A percentile compares a stretch with the other conserved stretches of the same genome.
Conservation (phyloP, 1,139 yeast genomes). For the Debaryomyces psychrophilus region DNA sequence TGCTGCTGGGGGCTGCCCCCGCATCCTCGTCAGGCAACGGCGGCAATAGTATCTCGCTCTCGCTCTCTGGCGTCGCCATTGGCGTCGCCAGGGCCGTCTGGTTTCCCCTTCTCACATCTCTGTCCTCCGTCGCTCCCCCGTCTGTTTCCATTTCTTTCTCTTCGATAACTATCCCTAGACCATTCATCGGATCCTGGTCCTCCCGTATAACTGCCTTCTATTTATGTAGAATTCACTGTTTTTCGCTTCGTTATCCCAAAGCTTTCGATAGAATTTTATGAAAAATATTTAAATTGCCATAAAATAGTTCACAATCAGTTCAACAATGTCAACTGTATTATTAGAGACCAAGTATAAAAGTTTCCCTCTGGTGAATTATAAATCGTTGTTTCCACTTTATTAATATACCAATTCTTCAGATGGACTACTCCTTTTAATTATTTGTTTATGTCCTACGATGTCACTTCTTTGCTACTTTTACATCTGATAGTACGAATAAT, state of each 20-base stretch:
- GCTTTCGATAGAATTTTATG: background rate
- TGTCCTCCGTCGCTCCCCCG: background rate
- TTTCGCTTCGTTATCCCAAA: background rate
- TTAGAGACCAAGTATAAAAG: background rate
- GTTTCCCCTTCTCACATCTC: background rate
- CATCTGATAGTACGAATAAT: background rate
- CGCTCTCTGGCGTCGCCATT: constrained; percentile 11
- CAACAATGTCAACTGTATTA: background rate
- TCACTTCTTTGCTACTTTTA: background rate
- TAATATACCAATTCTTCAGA: background rate
- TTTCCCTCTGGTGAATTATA: background rate
- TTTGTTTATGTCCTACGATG: background rate
- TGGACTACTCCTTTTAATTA: background rate
- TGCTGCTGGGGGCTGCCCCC: background rate
- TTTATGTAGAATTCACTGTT: background rate
- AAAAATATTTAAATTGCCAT: background rate
- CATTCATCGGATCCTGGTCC: constrained; percentile 22
- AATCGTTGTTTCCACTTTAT: background rate
- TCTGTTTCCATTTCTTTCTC: constrained; percentile 20
- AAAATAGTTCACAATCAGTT: background rate
- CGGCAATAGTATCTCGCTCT: constrained; percentile 38
- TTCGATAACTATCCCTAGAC: constrained; percentile 39
- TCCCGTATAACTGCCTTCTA: background rate
- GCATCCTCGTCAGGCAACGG: constrained; percentile 37
- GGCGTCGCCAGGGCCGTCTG: constrained; percentile 2